Evolutionary conservation across 441 rosid species (phyloP), one percentile per base, ranked within the genome.

Genomic region (Populus trichocarpa): DNA sequence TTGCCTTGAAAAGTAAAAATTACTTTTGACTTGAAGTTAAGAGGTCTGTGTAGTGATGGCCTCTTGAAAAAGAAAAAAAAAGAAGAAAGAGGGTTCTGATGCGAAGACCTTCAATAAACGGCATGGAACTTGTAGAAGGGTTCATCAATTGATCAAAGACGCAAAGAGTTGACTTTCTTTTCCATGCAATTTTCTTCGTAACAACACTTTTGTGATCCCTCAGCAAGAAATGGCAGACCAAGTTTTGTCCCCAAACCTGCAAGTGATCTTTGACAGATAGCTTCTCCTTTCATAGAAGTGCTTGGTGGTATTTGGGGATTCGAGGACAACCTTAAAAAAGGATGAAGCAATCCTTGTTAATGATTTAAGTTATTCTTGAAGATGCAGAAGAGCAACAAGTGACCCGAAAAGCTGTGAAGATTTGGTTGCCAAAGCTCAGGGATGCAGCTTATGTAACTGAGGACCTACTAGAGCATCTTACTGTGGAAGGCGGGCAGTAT

Each of bases 381-480:
- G 88, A 81, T 42, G 86, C 83, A 12, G 85, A 85, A 30, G 74
- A 79, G 59, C 81, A 66, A 38, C 86, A 83, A 40, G 25, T 70
- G 22, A 32, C 36, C 14, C 69, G 72, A 11, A 33, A 2, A 73
- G 76, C 82, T 30, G 64, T 83, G 59, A 74, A 59, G 71, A 12
- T 12, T 16, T 81, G 86, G 88, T 78, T 75, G 8, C 2, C 40
- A 11, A 75, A 72, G 71, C 83, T 85, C 70, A 83, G 77, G 70
- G 71, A 75, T 4, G 74, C 71, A 4, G 81, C 85, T 22, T 81
- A 75, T 70, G 13, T 9, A 7, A 40, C 46, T 40, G 46, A 40
- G 46, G 86, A 81, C 63, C 59, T 81, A 14, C 30, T 85, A 23
- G 84, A 85, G 14, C 79, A 33, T 66, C 66, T 65, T 12, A 38